Percentiles rank a stretch among this genome's conserved stretches.
These are phyloP conservation scores for Plasmodium knowlesi DNA, from an alignment of 169 alveolate species.

Conservation along the genomic window DNA sequence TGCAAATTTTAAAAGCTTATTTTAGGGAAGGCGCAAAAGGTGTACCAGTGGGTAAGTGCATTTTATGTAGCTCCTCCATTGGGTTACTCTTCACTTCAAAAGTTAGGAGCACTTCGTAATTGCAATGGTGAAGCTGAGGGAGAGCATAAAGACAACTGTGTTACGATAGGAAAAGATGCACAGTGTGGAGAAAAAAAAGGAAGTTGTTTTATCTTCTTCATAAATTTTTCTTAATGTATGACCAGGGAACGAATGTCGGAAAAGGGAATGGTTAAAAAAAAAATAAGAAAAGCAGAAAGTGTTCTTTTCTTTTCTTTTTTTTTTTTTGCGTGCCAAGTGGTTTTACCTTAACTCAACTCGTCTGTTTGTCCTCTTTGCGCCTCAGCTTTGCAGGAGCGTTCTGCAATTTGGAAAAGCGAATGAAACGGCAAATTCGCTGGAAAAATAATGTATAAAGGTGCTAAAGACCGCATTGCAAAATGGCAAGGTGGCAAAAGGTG, in stretches of 20 bases:
- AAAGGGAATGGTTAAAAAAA: not conserved
- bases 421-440: not conserved
- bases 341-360: not conserved
- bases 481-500: not conserved
- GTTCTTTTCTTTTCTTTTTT: too few species aligned
- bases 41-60: not conserved
- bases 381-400: not conserved
- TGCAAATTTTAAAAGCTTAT: not conserved
- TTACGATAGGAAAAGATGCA: not conserved
- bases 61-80: not conserved
- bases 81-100: not conserved
- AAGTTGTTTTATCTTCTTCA: not conserved
- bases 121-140: not conserved
- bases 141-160: not conserved
- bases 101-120: not conserved
- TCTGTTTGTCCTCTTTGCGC: not conserved
- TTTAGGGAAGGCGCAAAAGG: not conserved
- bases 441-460: not conserved
- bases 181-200: not conserved
- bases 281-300: not conserved
- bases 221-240: not conserved
- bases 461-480: not conserved
- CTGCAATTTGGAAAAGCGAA: not conserved
- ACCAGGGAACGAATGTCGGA: not conserved
- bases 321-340: not conserved